Conservation (phyloP, 352 stramenopile genomes). For the Globisporangium apiculatum region DNA sequence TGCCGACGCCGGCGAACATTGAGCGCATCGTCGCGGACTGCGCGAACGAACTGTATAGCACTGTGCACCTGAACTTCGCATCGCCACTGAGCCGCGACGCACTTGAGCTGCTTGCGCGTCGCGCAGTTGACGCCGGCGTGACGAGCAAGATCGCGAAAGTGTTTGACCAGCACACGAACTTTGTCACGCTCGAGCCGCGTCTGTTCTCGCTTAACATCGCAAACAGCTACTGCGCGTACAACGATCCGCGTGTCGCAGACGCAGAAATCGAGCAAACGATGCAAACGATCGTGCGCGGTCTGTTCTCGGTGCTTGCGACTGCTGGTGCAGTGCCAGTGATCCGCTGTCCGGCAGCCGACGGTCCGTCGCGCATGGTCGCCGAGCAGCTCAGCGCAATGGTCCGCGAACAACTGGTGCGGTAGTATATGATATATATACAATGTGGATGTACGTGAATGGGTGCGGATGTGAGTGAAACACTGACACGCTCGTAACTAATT, state of each 20-base stretch:
- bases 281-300: constrained; percentile 51
- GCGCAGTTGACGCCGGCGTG: constrained; percentile 67
- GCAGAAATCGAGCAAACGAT: constrained; percentile 78
- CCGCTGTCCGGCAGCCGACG: constrained; percentile 89
- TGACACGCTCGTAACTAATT: neutral
- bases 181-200: constrained; percentile 93
- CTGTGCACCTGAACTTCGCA: constrained; percentile 93
- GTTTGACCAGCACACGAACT: constrained; percentile 97
- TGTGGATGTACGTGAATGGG: neutral
- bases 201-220: constrained; percentile 93
- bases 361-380: constrained; percentile 94
- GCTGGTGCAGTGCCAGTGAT: constrained; percentile 93
- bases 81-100: constrained; percentile 83
- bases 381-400: constrained; percentile 87
- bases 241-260: constrained; percentile 80
- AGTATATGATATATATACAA: neutral
- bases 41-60: constrained; percentile 89
- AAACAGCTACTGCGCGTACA: constrained; percentile 93
- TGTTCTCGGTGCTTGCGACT: constrained; percentile 94
- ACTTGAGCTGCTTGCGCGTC: constrained; percentile 83
- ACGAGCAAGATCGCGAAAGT: constrained; percentile 91
- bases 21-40: constrained; percentile 93
- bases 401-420: constrained; percentile 59
- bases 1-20: constrained; percentile 93
- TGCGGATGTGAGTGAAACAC: neutral